Percentiles rank a stretch among this genome's conserved stretches.
Conservation (phyloP, 2,329 filamentous ascomycete species). For the Pseudogymnoascus sp. region DNA sequence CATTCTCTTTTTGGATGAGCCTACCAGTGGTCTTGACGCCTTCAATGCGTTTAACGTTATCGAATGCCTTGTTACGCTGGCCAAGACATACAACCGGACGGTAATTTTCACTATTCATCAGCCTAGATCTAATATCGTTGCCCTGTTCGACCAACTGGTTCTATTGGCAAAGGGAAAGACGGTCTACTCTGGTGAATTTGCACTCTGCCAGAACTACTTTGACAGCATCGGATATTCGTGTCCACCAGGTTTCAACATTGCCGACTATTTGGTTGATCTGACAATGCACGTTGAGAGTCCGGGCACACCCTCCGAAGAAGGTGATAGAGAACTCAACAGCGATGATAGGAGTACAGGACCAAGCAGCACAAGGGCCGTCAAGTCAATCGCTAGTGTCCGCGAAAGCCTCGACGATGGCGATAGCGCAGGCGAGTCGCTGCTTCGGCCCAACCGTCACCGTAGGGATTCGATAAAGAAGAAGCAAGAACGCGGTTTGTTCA, state of each 20-base stretch:
- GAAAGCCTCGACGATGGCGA: slow-evolving; percentile 64
- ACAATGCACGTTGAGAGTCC: slow-evolving; percentile 85
- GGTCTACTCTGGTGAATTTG: slow-evolving; percentile 89
- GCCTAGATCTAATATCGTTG: slow-evolving; percentile 95
- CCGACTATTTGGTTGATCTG: slow-evolving; percentile 92
- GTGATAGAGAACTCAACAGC: slow-evolving; percentile 48
- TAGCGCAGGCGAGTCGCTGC: slow-evolving; percentile 52
- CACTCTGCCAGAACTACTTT: slow-evolving; percentile 85
- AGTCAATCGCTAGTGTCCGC: slow-evolving; percentile 80
- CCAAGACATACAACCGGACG: slow-evolving; percentile 93
- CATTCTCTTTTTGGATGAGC: slow-evolving; percentile 94
- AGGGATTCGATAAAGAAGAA: slow-evolving; percentile 75
- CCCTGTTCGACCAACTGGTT: slow-evolving; percentile 89
- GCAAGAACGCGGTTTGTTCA: slow-evolving; percentile 87
- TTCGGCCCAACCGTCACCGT: slow-evolving; percentile 62
- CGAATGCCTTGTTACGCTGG: slow-evolving; percentile 87
- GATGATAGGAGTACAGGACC: slow-evolving; percentile 66
- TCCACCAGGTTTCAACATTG: slow-evolving; percentile 96
- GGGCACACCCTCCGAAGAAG: slow-evolving; percentile 47
- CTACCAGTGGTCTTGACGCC: slow-evolving; percentile 90
- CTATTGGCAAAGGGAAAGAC: slow-evolving; percentile 82
- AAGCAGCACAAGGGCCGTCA: slow-evolving; percentile 81
- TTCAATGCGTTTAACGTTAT: slow-evolving; percentile 98
- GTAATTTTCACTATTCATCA: slow-evolving; percentile 99
- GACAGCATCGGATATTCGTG: slow-evolving; percentile 87